Evolutionary conservation across 129 eudicot species (phyloP).

Genomic region (Gnaphalium uliginosum): DNA sequence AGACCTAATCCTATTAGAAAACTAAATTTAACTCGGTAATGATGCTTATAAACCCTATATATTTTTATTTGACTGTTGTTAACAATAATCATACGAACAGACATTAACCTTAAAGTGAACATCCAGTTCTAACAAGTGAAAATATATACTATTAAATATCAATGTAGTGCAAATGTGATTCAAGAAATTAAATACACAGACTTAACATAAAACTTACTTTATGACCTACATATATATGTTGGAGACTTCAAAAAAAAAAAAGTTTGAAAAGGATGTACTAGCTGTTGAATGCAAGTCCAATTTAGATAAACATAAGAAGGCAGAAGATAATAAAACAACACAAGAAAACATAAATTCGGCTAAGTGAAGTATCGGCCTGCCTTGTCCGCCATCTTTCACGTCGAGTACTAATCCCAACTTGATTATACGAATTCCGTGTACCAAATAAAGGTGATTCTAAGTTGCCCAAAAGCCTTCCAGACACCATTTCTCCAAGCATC

Average conservation of each 20-base stretch:
- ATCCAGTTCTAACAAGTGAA: too few species aligned
- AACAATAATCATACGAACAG: too few species aligned
- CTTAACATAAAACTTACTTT: too few species aligned
- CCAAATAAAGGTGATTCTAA: constrained; percentile 50
- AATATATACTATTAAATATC: background rate
- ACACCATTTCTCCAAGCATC: constrained; percentile 63
- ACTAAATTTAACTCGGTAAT: too few species aligned
- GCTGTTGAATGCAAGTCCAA: background rate
- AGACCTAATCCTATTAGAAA: too few species aligned
- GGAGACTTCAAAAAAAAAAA: background rate
- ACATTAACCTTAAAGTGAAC: too few species aligned
- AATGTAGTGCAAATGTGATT: too few species aligned
- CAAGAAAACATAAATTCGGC: constrained; percentile 59
- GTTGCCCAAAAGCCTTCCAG: constrained; percentile 59
- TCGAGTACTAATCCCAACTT: constrained; percentile 36
- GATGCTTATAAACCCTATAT: too few species aligned
- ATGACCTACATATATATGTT: too few species aligned
- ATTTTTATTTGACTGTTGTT: too few species aligned
- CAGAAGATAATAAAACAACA: constrained; percentile 61
- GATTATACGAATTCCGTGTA: constrained; percentile 51
- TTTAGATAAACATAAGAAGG: constrained; percentile 43
- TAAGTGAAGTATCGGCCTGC: constrained; percentile 60
- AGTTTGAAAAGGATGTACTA: background rate
- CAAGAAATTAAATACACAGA: too few species aligned
- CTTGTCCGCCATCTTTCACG: constrained; percentile 48